phyloP scores from a whole-genome alignment of 495 filamentous ascomycete genomes.

The Acidomyces sp. region DNA sequence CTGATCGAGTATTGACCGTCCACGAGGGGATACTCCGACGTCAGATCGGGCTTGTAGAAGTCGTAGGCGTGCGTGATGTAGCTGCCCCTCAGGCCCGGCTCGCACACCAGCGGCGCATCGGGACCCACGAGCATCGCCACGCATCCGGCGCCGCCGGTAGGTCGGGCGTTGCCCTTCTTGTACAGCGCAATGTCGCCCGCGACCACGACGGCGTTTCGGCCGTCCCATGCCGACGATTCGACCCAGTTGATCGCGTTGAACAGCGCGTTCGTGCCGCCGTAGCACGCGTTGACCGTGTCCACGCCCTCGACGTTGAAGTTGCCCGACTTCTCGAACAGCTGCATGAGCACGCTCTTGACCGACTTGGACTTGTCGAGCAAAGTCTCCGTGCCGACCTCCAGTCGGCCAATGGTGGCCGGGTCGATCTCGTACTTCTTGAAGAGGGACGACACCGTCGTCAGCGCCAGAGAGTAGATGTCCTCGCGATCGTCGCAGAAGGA shows the following conservation, averaged over 20 bases:
- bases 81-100: conserved; percentile 79
- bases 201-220: conserved; percentile 83
- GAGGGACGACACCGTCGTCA: conserved; percentile 80
- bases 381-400: conserved; percentile 97
- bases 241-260: conserved; percentile 98
- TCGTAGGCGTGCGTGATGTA: conserved; percentile 96
- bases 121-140: conserved; percentile 93
- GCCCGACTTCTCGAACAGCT: conserved; percentile 72
- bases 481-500: conserved; percentile 98
- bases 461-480: conserved; percentile 95
- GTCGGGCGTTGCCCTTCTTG: conserved; percentile 87
- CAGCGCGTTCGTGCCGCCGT: conserved; percentile 92
- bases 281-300: conserved; percentile 95
- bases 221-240: conserved; percentile 96
- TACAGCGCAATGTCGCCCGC: conserved; percentile 97
- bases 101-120: conserved; percentile 79
- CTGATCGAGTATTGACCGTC: conserved; percentile 90
- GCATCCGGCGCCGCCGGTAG: conserved; percentile 88
- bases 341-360: conserved; percentile 99
- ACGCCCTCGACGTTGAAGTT: conserved; percentile 93
- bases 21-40: conserved; percentile 93
- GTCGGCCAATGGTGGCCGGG: conserved; percentile 72
- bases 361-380: conserved; percentile 99
- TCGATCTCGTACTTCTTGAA: conserved; percentile 91
- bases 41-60: conserved; percentile 98